Conservation (phyloP, 306 rosid genomes). For the Cucurbita ficifolia region DNA sequence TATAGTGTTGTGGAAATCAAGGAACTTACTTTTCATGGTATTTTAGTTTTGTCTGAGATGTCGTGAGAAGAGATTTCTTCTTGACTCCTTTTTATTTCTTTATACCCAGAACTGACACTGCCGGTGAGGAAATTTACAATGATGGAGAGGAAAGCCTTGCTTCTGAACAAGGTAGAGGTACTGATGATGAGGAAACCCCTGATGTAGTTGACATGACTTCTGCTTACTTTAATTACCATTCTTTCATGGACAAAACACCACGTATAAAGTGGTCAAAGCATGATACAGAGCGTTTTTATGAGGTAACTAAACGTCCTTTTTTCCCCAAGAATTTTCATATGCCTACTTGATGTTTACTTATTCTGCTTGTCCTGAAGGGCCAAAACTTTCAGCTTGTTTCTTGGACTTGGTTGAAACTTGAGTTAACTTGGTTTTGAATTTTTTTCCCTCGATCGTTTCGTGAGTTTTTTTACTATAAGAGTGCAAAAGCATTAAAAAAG, state of each 20-base stretch:
- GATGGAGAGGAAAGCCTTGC: constrained; percentile 29
- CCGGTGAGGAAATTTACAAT: constrained; percentile 18
- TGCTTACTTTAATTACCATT: constrained; percentile 41
- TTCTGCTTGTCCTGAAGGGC: not conserved
- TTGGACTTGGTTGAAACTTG: not conserved
- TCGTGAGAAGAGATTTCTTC: not conserved
- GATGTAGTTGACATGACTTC: constrained; percentile 19
- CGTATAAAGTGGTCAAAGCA: constrained; percentile 62
- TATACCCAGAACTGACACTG: constrained; percentile 28
- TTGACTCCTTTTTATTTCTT: constrained; percentile 3
- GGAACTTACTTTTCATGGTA: not conserved
- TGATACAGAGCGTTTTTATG: constrained; percentile 66
- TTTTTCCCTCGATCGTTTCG: not conserved
- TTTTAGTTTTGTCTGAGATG: not conserved
- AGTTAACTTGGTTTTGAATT: not conserved
- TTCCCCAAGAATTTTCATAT: not conserved
- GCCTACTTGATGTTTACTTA: not conserved
- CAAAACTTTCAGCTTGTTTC: not conserved
- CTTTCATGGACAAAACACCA: constrained; percentile 63
- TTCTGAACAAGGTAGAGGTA: constrained; percentile 41
- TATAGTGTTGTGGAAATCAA: not conserved
- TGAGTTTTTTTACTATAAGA: not conserved
- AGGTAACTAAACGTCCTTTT: constrained; percentile 24
- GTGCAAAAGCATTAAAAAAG: not conserved
- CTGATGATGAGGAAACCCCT: constrained; percentile 36